Evolutionary conservation across 106 monocot genomes (phyloP), one percentile per base, ranked within the genome.

Genomic region (Platanthera guangdongensis): DNA sequence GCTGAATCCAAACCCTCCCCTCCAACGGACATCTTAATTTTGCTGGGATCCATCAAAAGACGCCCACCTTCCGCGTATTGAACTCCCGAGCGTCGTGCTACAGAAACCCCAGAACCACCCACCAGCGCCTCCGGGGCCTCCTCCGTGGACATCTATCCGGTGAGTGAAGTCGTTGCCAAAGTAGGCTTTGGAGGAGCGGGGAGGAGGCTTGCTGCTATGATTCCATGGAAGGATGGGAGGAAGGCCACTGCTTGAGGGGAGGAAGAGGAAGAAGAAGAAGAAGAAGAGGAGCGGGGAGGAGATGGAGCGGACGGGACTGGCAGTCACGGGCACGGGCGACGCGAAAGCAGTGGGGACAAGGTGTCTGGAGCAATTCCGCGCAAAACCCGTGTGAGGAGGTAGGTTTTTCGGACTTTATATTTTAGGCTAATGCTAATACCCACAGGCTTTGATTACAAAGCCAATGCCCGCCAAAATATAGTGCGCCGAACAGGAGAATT

Each of bases 141-240:
- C n/a, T 4, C 71, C 53, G 54, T 84, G 60, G 73, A 83, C 55
- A 16, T 88, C 81, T 81, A 87, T 64, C n/a, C 63, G 59, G 71
- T 68, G 59, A 57, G 94, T 83, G 83, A 92, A 99, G 46, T 92
- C 93, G 69, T 94, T 84, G 76, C 94, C 99, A 79, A 99, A 99
- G 85, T 84, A 92, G 73, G 86, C 89, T 77, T 99, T 94, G 86
- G 94, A 99, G 71, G 99, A 92, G 60, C 80, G 53, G 59, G 16
- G 62, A 15, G 81, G 80, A 7, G 88, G 84, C 52, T 46, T 63
- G 30, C 80, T 65, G 74, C 50, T 57, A 50, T 72, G 60, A 9
- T 21, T 72, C 99, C 99, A 99, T 0, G 94, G 92, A 51, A 90
- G 76, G 76, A 80, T 85, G 78, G 99, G 94, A 51, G 99, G 94